Conservation (phyloP, 2,329 filamentous ascomycete genomes). For the Emmonsiellopsis sp. region DNA sequence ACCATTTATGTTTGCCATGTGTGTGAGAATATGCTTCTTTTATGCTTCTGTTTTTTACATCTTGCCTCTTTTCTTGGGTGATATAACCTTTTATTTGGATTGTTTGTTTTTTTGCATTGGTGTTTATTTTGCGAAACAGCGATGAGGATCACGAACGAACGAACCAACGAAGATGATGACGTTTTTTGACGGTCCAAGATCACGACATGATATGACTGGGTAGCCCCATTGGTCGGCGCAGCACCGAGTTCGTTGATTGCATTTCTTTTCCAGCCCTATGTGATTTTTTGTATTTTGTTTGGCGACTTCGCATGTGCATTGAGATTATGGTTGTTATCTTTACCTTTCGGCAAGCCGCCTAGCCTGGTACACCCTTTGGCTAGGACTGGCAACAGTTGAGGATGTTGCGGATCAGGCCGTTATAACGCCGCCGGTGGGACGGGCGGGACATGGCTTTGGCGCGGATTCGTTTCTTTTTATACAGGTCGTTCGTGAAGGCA, state of each 20-base stretch:
- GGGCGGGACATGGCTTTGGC: no score
- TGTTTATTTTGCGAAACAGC: conserved; percentile 20
- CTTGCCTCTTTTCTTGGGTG: conserved; percentile 20
- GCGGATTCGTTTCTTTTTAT: no score
- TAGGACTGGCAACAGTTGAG: no score
- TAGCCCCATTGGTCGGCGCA: no score
- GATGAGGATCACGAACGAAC: conserved; percentile 31
- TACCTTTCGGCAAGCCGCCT: conserved; percentile 1
- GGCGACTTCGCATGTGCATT: neutral
- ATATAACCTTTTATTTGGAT: conserved; percentile 30
- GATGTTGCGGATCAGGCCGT: no score
- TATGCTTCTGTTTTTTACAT: conserved; percentile 19
- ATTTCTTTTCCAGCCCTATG: neutral
- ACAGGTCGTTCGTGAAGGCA: no score
- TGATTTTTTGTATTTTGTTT: neutral
- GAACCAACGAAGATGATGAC: conserved; percentile 10
- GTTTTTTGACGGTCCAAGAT: conserved; percentile 13
- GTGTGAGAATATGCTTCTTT: conserved; percentile 16
- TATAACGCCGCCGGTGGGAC: no score
- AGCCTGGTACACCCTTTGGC: neutral
- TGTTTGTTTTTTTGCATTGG: conserved; percentile 13
- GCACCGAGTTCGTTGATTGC: no score
- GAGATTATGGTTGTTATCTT: neutral
- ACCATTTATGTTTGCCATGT: conserved; percentile 20
- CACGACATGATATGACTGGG: conserved; percentile 12